Percentiles rank a stretch among this genome's conserved stretches.
phyloP scores from a whole-genome alignment of 129 eudicot species.

The Tagetes erecta region DNA sequence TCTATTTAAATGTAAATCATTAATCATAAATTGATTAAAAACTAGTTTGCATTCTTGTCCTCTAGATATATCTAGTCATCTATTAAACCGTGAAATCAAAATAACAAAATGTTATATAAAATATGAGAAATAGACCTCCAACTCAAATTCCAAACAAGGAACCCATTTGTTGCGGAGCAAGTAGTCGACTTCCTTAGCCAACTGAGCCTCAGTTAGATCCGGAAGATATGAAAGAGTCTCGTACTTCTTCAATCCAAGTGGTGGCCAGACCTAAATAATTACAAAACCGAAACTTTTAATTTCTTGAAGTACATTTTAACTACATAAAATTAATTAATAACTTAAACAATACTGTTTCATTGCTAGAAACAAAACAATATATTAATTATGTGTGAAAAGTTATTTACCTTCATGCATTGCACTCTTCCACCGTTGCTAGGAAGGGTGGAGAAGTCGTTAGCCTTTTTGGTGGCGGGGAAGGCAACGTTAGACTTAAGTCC shows the following conservation, averaged over 20 bases:
- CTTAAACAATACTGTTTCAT: too few relatives aligned
- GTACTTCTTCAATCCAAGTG: conserved; percentile 56
- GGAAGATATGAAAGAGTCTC: conserved; percentile 74
- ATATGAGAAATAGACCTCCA: conserved; percentile 31
- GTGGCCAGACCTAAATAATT: conserved; percentile 57
- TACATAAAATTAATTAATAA: too few relatives aligned
- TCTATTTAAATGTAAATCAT: too few relatives aligned
- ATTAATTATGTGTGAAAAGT: too few relatives aligned
- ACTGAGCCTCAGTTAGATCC: conserved; percentile 12
- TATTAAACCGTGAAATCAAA: background rate
- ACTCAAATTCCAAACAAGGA: conserved; percentile 71
- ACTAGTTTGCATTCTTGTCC: too few relatives aligned
- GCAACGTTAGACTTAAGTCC: conserved; percentile 48
- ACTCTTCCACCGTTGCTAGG: conserved; percentile 59
- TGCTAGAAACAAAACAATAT: too few relatives aligned
- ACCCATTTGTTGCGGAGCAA: conserved; percentile 62
- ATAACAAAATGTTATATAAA: background rate
- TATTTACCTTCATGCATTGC: conserved; percentile 58
- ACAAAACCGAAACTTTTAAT: background rate
- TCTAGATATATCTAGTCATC: too few relatives aligned
- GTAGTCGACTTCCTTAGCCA: conserved; percentile 59
- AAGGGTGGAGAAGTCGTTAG: conserved; percentile 42
- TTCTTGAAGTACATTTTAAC: background rate
- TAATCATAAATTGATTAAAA: too few relatives aligned
- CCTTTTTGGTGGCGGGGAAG: conserved; percentile 45